Evolutionary conservation across 805 yeast genomes (phyloP).

Genomic region (Yamadazyma takamatsuzukensis): DNA sequence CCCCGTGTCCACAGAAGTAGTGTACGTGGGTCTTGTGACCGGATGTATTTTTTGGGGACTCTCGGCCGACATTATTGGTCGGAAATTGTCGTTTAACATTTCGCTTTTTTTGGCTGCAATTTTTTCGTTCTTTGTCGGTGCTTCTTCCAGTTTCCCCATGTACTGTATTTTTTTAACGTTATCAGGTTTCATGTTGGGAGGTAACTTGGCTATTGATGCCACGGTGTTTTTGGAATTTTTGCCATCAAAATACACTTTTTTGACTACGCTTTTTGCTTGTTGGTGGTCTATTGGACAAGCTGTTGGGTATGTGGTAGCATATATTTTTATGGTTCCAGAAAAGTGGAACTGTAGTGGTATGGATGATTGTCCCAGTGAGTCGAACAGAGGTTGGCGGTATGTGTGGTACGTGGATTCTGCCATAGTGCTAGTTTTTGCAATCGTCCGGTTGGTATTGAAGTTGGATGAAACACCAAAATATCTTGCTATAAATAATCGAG

Average conservation of each 20-base stretch:
- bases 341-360: slow-evolving; percentile 25
- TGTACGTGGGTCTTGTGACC: slow-evolving; percentile 41
- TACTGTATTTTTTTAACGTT: slow-evolving; percentile 21
- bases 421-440: slow-evolving; percentile 37
- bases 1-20: slow-evolving; percentile 40
- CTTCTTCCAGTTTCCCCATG: slow-evolving; percentile 21
- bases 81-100: slow-evolving; percentile 46
- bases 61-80: slow-evolving; percentile 52
- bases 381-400: slow-evolving; percentile 64
- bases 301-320: slow-evolving; percentile 46
- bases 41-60: slow-evolving; percentile 58
- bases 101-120: slow-evolving; percentile 20
- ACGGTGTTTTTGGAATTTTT: slow-evolving; percentile 24
- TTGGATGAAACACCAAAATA: slow-evolving; percentile 57
- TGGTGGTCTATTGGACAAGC: slow-evolving; percentile 67
- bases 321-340: slow-evolving; percentile 50
- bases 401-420: slow-evolving; percentile 47
- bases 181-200: slow-evolving; percentile 23
- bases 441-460: slow-evolving; percentile 25
- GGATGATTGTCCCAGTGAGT: slow-evolving; percentile 39
- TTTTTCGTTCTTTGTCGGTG: slow-evolving; percentile 23
- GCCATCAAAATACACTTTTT: slow-evolving; percentile 23
- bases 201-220: slow-evolving; percentile 27
- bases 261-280: slow-evolving; percentile 36
- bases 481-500: slow-evolving; percentile 48